Percentiles rank a stretch among this genome's conserved stretches.
Evolutionary conservation across 306 rosid genomes (phyloP).

Genomic region (Ochetophila trinervis): DNA sequence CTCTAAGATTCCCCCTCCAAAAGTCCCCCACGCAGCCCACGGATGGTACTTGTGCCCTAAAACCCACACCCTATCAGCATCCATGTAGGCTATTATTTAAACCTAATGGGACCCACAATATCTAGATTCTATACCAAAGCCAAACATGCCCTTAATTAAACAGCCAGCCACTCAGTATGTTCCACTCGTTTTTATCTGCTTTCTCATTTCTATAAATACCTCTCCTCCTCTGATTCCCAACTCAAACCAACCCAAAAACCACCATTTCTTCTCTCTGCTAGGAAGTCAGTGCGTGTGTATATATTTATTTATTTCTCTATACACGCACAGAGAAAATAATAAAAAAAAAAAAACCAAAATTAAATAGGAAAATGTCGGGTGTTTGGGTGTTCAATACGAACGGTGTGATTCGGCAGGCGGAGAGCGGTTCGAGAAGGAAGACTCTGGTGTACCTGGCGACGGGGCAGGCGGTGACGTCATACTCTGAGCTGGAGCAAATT

Average conservation of each 20-base stretch:
- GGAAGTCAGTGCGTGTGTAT: too few relatives aligned
- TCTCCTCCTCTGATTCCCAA: constrained; percentile 31
- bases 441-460: constrained; percentile 68
- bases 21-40: constrained; percentile 26
- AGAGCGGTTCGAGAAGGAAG: constrained; percentile 46
- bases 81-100: constrained; percentile 41
- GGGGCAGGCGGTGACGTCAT: constrained; percentile 59
- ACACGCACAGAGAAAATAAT: too few relatives aligned
- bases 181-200: constrained; percentile 50
- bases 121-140: constrained; percentile 76
- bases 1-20: constrained; percentile 42
- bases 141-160: constrained; percentile 26
- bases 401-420: constrained; percentile 67
- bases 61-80: constrained; percentile 36
- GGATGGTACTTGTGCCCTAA: constrained; percentile 52
- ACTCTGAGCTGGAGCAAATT: constrained; percentile 57
- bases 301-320: neutral
- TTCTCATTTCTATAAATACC: constrained; percentile 47
- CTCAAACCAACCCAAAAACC: constrained; percentile 22
- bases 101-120: constrained; percentile 54
- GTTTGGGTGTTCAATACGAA: constrained; percentile 74
- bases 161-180: constrained; percentile 42
- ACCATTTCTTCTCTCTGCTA: neutral
- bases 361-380: constrained; percentile 49
- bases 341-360: too few relatives aligned